phyloP scores from a whole-genome alignment of 148 eudicot species.

The Persicaria tinctoria region DNA sequence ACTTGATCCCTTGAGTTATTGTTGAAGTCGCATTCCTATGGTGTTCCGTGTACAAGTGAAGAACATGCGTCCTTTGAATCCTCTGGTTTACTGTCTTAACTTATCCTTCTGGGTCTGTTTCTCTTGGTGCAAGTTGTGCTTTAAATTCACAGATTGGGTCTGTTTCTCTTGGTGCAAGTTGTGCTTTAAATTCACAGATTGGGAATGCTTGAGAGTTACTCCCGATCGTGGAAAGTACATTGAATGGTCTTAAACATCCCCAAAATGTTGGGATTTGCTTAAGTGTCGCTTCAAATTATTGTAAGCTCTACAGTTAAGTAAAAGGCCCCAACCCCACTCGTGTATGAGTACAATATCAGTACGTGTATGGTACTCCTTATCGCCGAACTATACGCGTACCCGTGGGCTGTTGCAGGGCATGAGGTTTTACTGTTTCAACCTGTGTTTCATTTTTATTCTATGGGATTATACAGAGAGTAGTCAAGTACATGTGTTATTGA shows the following conservation, averaged over 20 bases:
- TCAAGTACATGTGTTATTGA: no score
- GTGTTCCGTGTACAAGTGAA: no score
- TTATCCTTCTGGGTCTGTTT: neutral
- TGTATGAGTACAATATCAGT: neutral
- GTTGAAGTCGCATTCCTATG: no score
- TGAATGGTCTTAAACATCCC: neutral
- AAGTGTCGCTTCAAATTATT: constrained; percentile 1
- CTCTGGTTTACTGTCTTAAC: no score
- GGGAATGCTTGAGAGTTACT: neutral
- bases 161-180: neutral
- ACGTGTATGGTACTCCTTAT: neutral
- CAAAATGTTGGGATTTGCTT: neutral
- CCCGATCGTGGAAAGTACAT: neutral
- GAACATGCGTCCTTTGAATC: no score
- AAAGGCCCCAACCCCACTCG: neutral
- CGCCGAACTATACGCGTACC: neutral
- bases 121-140: neutral
- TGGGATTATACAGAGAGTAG: neutral
- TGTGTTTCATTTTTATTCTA: no score
- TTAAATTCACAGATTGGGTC: neutral
- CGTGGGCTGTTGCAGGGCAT: neutral
- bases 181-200: neutral
- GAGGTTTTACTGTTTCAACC: neutral
- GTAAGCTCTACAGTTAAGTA: neutral
- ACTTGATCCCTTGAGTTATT: no score